Percentiles rank a stretch among this genome's conserved stretches.
These are phyloP conservation scores for Podospora appendiculata DNA, from an alignment of 495 filamentous ascomycete genomes.

Conservation along the genomic window DNA sequence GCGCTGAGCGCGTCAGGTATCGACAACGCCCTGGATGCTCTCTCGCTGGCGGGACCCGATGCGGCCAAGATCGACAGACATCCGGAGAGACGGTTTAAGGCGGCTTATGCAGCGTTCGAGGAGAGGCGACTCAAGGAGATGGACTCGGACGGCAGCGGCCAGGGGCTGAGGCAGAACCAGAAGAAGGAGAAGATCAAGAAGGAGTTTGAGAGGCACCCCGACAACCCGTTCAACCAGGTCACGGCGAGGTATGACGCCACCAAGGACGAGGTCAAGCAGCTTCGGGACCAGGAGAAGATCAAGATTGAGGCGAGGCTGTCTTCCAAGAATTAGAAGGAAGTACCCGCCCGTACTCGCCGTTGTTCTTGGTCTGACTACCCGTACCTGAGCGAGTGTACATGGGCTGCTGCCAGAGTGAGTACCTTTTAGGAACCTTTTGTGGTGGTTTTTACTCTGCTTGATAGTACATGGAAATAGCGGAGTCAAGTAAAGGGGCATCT, in stretches of 20 bases:
- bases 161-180: constrained; percentile 71
- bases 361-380: too few relatives aligned
- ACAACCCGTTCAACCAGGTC: constrained; percentile 90
- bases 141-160: constrained; percentile 60
- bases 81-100: constrained; percentile 77
- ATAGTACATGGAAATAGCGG: too few relatives aligned
- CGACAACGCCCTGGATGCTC: constrained; percentile 82
- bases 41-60: constrained; percentile 51
- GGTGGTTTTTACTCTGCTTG: too few relatives aligned
- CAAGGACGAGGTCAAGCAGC: constrained; percentile 65
- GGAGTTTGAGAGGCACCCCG: constrained; percentile 84
- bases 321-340: constrained; percentile 10
- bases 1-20: constrained; percentile 76
- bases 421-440: too few relatives aligned
- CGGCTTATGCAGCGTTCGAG: constrained; percentile 82
- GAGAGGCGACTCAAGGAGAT: constrained; percentile 79
- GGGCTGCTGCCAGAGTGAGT: too few relatives aligned
- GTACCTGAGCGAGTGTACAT: too few relatives aligned
- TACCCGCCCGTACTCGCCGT: not conserved
- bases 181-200: constrained; percentile 69
- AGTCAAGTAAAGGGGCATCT: too few relatives aligned
- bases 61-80: constrained; percentile 71
- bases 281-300: constrained; percentile 58
- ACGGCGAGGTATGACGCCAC: constrained; percentile 64
- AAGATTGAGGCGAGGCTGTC: constrained; percentile 68